Conservation (phyloP, 768 basidiomycete species). For the Kwoniella newhampshirensis region DNA sequence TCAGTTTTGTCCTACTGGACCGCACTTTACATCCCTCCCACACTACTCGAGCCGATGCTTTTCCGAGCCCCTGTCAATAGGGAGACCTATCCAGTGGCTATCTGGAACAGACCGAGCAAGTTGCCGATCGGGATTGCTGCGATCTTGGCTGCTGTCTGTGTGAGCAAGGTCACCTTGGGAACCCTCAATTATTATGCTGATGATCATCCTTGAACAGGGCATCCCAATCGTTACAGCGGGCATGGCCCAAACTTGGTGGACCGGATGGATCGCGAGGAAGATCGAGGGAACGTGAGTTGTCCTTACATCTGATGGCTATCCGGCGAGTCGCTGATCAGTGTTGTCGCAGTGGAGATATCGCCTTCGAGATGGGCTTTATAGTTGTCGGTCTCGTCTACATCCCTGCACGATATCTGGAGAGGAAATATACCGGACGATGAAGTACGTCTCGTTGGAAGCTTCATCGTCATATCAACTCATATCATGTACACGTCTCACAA, state of each 20-base stretch:
- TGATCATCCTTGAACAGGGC: slow-evolving; percentile 21
- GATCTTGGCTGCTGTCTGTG: slow-evolving; percentile 33
- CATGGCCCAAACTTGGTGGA: slow-evolving; percentile 50
- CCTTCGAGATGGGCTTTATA: slow-evolving; percentile 39
- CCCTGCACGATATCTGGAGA: slow-evolving; percentile 39
- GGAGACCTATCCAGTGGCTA: slow-evolving; percentile 38
- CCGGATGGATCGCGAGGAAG: slow-evolving; percentile 44
- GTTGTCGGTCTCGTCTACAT: slow-evolving; percentile 38
- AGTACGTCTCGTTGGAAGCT: background rate
- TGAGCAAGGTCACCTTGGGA: slow-evolving; percentile 24
- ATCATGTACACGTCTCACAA: slow-evolving; percentile 5
- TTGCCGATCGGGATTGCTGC: slow-evolving; percentile 43
- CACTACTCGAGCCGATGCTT: slow-evolving; percentile 43
- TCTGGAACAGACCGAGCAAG: slow-evolving; percentile 36
- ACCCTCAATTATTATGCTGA: background rate
- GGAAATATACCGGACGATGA: slow-evolving; percentile 37
- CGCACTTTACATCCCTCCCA: slow-evolving; percentile 45
- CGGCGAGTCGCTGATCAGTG: background rate
- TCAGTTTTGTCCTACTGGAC: slow-evolving; percentile 45
- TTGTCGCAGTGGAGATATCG: slow-evolving; percentile 40
- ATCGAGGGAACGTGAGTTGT: slow-evolving; percentile 42
- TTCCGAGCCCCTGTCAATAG: slow-evolving; percentile 37
- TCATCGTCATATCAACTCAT: slow-evolving; percentile 7
- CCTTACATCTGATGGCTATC: background rate
- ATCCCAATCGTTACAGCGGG: slow-evolving; percentile 41